Conservation (phyloP, 2,329 filamentous ascomycete species). For the Stenocarpella maydis region DNA sequence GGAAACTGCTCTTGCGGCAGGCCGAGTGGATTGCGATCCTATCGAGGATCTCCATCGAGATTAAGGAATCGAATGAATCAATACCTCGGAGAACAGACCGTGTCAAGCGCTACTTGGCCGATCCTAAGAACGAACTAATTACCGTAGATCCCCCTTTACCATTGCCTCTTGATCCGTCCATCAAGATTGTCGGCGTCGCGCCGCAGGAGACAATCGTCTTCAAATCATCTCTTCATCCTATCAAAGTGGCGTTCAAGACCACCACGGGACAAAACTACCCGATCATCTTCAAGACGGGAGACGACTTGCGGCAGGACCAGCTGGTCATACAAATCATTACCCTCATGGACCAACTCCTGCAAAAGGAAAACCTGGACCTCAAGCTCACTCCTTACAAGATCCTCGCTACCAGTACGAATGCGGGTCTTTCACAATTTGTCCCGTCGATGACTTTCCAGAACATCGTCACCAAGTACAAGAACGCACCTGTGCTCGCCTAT, state of each 20-base stretch:
- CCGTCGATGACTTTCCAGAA: constrained; percentile 84
- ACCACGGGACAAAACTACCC: constrained; percentile 80
- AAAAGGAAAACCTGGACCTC: constrained; percentile 95
- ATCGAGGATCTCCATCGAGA: constrained; percentile 87
- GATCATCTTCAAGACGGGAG: constrained; percentile 96
- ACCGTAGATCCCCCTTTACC: constrained; percentile 86
- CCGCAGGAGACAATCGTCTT: constrained; percentile 91
- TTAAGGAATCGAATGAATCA: constrained; percentile 81
- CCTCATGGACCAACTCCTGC: constrained; percentile 93
- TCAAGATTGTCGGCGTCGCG: constrained; percentile 80
- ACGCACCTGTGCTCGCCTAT: constrained; percentile 75
- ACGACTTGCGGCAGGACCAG: constrained; percentile 95
- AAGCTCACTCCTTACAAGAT: constrained; percentile 97
- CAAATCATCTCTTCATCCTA: constrained; percentile 91
- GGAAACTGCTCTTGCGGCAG: constrained; percentile 82
- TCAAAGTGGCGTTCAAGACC: constrained; percentile 91
- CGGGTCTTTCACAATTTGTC: constrained; percentile 93
- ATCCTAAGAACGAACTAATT: constrained; percentile 89
- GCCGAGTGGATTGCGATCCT: constrained; percentile 89
- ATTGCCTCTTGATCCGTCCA: constrained; percentile 84
- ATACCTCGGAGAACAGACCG: constrained; percentile 83
- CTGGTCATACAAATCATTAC: constrained; percentile 97
- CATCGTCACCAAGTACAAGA: constrained; percentile 83
- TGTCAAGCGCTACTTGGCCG: constrained; percentile 83
- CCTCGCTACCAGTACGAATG: constrained; percentile 87